These are phyloP conservation scores for Yarrowia bubula DNA, from an alignment of 805 yeast genomes.

Conservation along the genomic window DNA sequence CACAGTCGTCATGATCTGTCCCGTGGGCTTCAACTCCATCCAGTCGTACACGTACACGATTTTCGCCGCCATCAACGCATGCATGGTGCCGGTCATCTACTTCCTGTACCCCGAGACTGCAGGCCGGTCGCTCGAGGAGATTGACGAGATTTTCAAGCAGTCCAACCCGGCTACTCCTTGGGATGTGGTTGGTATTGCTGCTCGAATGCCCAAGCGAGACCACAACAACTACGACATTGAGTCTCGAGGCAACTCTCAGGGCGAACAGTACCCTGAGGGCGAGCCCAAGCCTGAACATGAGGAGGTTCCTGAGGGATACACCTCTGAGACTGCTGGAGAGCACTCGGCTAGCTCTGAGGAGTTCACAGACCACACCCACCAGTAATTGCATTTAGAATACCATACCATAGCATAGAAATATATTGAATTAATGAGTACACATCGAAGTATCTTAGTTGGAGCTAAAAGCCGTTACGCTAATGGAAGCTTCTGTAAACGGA, in stretches of 20 bases:
- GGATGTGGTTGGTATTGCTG: constrained; percentile 44
- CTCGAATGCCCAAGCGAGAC: constrained; percentile 35
- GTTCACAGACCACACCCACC: constrained; percentile 1
- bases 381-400: constrained; percentile 16
- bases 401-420: not conserved
- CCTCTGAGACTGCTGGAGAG: constrained; percentile 14
- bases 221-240: constrained; percentile 16
- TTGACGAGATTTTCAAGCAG: constrained; percentile 24
- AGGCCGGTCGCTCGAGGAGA: constrained; percentile 25
- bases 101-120: constrained; percentile 27
- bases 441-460: not conserved
- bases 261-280: constrained; percentile 4
- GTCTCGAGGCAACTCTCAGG: constrained; percentile 17
- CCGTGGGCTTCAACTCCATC: constrained; percentile 23
- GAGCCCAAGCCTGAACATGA: constrained; percentile 23
- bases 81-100: constrained; percentile 24
- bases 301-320: constrained; percentile 13
- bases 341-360: not conserved
- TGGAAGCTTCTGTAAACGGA: not conserved
- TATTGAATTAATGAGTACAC: not conserved
- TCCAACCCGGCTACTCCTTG: constrained; percentile 44
- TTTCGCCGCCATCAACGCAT: constrained; percentile 23
- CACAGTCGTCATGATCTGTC: constrained; percentile 21
- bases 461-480: not conserved
- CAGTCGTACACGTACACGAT: constrained; percentile 20